Conservation (phyloP, 2,329 filamentous ascomycete species). For the Xylariaceae sp. region DNA sequence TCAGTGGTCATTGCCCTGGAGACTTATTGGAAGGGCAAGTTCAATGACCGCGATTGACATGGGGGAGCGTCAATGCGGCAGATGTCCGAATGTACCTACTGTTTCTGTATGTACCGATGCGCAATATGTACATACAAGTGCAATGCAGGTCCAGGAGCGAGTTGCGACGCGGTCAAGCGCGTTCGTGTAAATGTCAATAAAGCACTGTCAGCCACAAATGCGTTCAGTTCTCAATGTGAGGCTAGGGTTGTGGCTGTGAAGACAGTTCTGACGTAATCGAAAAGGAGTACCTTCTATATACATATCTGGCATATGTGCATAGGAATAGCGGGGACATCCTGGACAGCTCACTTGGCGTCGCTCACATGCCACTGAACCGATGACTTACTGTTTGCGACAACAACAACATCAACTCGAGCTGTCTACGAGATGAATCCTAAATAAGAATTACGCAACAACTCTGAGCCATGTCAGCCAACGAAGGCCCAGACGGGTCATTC, state of each 20-base stretch:
- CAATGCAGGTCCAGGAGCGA: not conserved
- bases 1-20: not conserved
- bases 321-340: not conserved
- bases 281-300: no score
- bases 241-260: not conserved
- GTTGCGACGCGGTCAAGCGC: slow-evolving; percentile 11
- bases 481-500: not conserved
- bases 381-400: not conserved
- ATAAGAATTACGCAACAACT: not conserved
- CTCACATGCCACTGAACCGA: not conserved
- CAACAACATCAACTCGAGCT: not conserved
- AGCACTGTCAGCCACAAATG: slow-evolving; percentile 19
- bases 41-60: not conserved
- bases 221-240: not conserved
- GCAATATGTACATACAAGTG: not conserved
- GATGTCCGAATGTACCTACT: not conserved
- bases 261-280: not conserved
- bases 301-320: no score
- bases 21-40: not conserved
- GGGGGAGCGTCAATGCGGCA: not conserved
- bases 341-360: no score
- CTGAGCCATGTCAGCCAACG: slow-evolving; percentile 1
- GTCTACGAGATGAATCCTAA: not conserved
- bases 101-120: not conserved
- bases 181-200: slow-evolving; percentile 21